Conservation (phyloP, 2,329 filamentous ascomycete species). For the Aureobasidium sp. region DNA sequence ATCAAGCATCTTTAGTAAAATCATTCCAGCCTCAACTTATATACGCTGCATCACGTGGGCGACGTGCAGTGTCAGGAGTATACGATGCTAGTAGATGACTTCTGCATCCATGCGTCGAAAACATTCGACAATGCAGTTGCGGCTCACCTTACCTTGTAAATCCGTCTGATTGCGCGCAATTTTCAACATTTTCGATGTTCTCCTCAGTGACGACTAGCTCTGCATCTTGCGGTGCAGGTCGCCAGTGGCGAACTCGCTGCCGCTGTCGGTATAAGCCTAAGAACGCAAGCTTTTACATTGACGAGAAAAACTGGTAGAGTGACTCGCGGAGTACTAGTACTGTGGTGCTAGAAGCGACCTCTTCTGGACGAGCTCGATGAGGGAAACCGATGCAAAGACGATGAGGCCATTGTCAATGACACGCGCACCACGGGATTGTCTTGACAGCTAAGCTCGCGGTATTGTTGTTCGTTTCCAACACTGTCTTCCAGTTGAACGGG, state of each 20-base stretch:
- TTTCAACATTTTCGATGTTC: slow-evolving; percentile 71
- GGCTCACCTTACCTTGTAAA: too few relatives aligned
- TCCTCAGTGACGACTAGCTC: slow-evolving; percentile 85
- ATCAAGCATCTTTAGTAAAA: background rate
- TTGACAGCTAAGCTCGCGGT: too few relatives aligned
- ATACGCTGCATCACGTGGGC: slow-evolving; percentile 29
- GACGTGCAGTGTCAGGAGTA: too few relatives aligned
- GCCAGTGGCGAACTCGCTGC: slow-evolving; percentile 56
- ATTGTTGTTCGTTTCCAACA: slow-evolving; percentile 66
- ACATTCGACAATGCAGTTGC: too few relatives aligned
- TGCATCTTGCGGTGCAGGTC: slow-evolving; percentile 72
- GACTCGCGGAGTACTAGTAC: too few relatives aligned
- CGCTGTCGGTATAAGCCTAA: background rate
- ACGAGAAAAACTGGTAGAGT: too few relatives aligned
- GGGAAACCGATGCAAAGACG: background rate
- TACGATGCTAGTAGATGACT: too few relatives aligned
- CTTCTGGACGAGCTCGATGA: background rate
- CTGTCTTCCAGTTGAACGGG: slow-evolving; percentile 61
- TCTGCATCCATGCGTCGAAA: too few relatives aligned
- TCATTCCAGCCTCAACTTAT: too few relatives aligned
- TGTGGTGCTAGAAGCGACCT: too few relatives aligned
- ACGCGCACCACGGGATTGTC: too few relatives aligned
- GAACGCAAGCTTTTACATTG: background rate
- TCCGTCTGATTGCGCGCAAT: slow-evolving; percentile 65
- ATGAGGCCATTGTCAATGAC: background rate